Base-by-base conservation (phyloP, 2,329 filamentous ascomycete species). In the Penicillium occitanis region DNA sequence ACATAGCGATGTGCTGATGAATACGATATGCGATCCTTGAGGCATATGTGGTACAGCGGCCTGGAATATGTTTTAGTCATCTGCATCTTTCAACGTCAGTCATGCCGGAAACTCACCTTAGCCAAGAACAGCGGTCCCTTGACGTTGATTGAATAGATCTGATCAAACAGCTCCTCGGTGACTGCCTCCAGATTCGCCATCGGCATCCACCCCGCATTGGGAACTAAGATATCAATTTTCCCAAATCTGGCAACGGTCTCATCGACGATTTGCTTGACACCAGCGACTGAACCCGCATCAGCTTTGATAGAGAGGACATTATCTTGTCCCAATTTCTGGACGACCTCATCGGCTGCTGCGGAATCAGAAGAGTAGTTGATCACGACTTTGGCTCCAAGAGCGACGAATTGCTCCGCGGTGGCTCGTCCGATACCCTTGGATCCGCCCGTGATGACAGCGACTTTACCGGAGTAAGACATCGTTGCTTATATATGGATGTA, bases 341-440 rank as follows among this genome's bases (percentile, higher is more conserved):
- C 81, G 0, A 88, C 73, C 7, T 77, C 76, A 5, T 89, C 82
- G 25, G 89, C 89, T 0, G 85, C 80, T 25, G 76, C 74, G 40
- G 81, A 75, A 71, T 86, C 85, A 61, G 83, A 84, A 64, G 83
- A 80, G 77, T 91, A 91, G 81, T 81, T 83, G 68, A 84, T 75
- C 3, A 80, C 80, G 7, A 85, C 73, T 57, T 75, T 79, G 35
- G 81, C 82, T 19, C 82, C 82, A 28, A 77, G 72, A 28, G 70
- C 69, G 13, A 76, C 76, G 5, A 82, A 75, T 3, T 72, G 72
- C 17, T 77, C 72, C 10, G 79, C 78, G 4, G 74, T 76, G 19
- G 77, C 75, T 57, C 73, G 73, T 61, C 80, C 79, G 61, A 82
- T 81, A 59, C 78, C 79, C 61, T 75, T 76, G 19, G 76, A 77